phyloP scores from a whole-genome alignment of 2,329 filamentous ascomycete genomes.

The Monilinia laxa region DNA sequence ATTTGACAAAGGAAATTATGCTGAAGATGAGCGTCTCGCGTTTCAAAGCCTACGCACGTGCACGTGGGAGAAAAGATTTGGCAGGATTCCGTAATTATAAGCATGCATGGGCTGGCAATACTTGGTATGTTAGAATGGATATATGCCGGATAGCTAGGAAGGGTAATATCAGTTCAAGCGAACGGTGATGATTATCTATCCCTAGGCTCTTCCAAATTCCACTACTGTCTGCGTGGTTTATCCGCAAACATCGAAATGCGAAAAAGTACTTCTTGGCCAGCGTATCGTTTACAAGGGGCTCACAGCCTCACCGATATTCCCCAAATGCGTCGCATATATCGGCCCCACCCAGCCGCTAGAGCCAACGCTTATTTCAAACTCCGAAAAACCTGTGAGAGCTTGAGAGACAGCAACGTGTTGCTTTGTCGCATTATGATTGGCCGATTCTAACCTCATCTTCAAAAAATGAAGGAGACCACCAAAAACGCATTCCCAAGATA shows the following conservation, averaged over 20 bases:
- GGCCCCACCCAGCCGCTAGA: constrained; percentile 9
- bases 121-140: no score
- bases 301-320: constrained; percentile 15
- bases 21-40: constrained; percentile 1
- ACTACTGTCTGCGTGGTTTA: background rate
- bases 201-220: background rate
- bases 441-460: background rate
- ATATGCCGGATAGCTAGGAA: background rate
- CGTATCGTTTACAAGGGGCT: background rate
- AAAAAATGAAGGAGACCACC: background rate
- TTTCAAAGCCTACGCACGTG: background rate
- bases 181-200: background rate
- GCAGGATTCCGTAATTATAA: background rate
- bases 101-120: background rate
- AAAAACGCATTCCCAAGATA: background rate
- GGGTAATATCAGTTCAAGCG: background rate
- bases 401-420: constrained; percentile 16
- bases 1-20: background rate
- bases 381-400: constrained; percentile 3
- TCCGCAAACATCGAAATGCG: background rate
- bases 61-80: constrained; percentile 2
- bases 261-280: background rate
- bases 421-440: constrained; percentile 2
- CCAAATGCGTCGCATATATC: background rate
- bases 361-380: constrained; percentile 11